Conservation (phyloP, 1,139 yeast species). For the Taphrina wiesneri region DNA sequence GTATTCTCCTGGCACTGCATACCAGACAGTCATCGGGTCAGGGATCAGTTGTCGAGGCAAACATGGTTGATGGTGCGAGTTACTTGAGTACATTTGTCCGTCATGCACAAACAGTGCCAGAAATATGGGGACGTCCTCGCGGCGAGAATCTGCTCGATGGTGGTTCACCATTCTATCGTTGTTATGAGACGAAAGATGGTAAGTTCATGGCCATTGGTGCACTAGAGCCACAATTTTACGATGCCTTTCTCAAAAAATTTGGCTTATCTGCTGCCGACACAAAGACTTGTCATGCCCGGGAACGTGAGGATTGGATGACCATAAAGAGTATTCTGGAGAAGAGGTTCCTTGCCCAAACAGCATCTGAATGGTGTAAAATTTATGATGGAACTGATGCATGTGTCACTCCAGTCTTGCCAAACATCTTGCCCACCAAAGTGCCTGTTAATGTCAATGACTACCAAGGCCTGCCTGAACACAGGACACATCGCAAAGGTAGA, state of each 20-base stretch:
- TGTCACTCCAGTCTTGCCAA: constrained; percentile 23
- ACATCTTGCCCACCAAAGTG: constrained; percentile 11
- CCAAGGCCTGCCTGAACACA: background rate
- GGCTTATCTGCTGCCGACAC: constrained; percentile 17
- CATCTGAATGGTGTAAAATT: constrained; percentile 11
- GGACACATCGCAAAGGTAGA: background rate
- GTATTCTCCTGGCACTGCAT: constrained; percentile 38
- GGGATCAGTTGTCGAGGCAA: constrained; percentile 39
- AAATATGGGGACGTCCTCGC: constrained; percentile 30
- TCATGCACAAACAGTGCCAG: constrained; percentile 34
- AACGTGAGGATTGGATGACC: constrained; percentile 38
- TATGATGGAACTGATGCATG: constrained; percentile 33
- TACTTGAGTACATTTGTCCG: constrained; percentile 39
- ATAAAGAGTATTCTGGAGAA: constrained; percentile 32
- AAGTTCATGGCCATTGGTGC: constrained; percentile 40
- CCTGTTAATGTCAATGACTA: constrained; percentile 22
- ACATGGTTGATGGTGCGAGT: constrained; percentile 40
- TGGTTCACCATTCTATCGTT: constrained; percentile 39
- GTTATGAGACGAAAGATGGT: constrained; percentile 38
- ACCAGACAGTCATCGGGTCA: constrained; percentile 26
- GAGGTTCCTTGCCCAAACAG: constrained; percentile 30
- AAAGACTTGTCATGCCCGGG: constrained; percentile 28
- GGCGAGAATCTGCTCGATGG: constrained; percentile 40
- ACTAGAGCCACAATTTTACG: constrained; percentile 41
- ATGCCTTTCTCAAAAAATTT: constrained; percentile 31